These are phyloP conservation scores for Huiozyma sinensis DNA, from an alignment of 805 yeast genomes.

Conservation along the genomic window DNA sequence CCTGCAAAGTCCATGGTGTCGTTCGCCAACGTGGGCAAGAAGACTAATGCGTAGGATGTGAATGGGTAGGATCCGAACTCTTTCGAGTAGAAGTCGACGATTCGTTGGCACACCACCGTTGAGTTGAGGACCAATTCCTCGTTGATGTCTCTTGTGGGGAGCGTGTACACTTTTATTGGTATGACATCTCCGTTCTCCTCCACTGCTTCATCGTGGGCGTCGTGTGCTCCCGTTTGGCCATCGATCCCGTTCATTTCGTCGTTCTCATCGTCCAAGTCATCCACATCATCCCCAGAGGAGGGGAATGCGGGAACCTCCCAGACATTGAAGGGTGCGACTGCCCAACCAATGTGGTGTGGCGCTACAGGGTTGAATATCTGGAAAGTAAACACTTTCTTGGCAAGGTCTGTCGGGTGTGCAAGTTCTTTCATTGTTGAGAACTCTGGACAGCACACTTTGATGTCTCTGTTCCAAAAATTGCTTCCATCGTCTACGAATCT, in stretches of 20 bases:
- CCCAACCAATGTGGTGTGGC: slow-evolving; percentile 93
- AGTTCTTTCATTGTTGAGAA: slow-evolving; percentile 52
- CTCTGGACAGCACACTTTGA: slow-evolving; percentile 63
- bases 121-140: slow-evolving; percentile 51
- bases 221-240: slow-evolving; percentile 19
- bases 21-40: slow-evolving; percentile 48
- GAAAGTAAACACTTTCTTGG: slow-evolving; percentile 66
- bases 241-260: slow-evolving; percentile 11
- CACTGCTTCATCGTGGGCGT: slow-evolving; percentile 1
- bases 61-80: slow-evolving; percentile 93
- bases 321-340: slow-evolving; percentile 77
- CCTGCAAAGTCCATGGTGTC: slow-evolving; percentile 51
- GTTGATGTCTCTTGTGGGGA: slow-evolving; percentile 41
- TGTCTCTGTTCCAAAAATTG: slow-evolving; percentile 32
- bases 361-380: slow-evolving; percentile 74
- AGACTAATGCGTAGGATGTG: slow-evolving; percentile 65
- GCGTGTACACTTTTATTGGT: slow-evolving; percentile 51
- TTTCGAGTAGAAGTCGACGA: slow-evolving; percentile 71
- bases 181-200: slow-evolving; percentile 19
- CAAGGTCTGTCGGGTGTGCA: slow-evolving; percentile 64
- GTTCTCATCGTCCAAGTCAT: not conserved
- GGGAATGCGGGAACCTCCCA: slow-evolving; percentile 19
- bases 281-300: slow-evolving; percentile 5
- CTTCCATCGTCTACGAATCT: slow-evolving; percentile 13
- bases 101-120: slow-evolving; percentile 63